A percentile compares a stretch with the other conserved stretches of the same genome.
Conservation (phyloP, 2,329 filamentous ascomycete species). For the Monosporascus sp. region DNA sequence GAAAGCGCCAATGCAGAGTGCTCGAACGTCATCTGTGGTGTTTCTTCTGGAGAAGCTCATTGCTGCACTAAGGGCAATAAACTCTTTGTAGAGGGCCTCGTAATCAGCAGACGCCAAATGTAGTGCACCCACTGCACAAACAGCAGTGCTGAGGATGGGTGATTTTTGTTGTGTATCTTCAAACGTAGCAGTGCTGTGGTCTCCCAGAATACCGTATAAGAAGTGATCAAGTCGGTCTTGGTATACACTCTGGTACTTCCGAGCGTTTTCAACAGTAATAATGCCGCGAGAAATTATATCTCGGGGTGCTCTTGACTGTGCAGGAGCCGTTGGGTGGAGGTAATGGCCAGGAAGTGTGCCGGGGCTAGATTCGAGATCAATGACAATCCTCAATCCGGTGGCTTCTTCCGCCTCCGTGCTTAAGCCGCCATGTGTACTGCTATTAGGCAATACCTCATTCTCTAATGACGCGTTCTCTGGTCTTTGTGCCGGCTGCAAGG, state of each 20-base stretch:
- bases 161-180: constrained; percentile 49
- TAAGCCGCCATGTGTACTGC: neutral
- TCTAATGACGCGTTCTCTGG: neutral
- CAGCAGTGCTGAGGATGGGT: constrained; percentile 47
- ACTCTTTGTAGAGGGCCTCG: constrained; percentile 1
- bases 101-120: constrained; percentile 28
- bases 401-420: neutral
- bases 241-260: constrained; percentile 44
- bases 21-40: constrained; percentile 53
- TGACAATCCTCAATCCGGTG: neutral
- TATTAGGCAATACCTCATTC: neutral
- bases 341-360: constrained; percentile 3
- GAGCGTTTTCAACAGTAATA: constrained; percentile 40
- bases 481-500: neutral
- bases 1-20: constrained; percentile 58
- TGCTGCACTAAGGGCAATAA: neutral
- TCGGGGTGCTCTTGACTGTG: constrained; percentile 5
- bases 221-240: constrained; percentile 44
- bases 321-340: neutral
- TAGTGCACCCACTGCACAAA: constrained; percentile 52
- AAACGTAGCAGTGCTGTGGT: constrained; percentile 42
- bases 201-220: constrained; percentile 38
- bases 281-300: constrained; percentile 35
- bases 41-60: constrained; percentile 33
- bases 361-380: constrained; percentile 5